phyloP scores from a whole-genome alignment of 345 rosid species.

The Murraya koenigii region DNA sequence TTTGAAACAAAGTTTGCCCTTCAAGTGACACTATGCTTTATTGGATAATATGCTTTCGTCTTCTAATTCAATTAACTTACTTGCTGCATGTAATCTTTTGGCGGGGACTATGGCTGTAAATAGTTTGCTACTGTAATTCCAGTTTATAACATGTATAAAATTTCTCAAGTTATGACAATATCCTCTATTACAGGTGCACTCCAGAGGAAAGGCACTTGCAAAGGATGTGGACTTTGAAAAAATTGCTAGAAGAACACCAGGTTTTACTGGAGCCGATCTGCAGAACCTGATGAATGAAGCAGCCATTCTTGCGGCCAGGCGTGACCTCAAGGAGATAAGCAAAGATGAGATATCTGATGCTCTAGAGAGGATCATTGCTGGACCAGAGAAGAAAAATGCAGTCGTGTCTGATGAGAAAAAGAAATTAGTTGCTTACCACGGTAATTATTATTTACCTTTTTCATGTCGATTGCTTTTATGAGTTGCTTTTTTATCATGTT shows the following conservation, averaged over 20 bases:
- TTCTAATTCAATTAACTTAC: neutral
- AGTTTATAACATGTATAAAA: neutral
- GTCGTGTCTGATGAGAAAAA: constrained; percentile 94
- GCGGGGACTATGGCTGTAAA: neutral
- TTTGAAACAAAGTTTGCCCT: neutral
- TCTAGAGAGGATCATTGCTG: constrained; percentile 94
- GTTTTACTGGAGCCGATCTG: constrained; percentile 94
- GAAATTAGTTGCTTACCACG: constrained; percentile 91
- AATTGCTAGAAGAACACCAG: constrained; percentile 91
- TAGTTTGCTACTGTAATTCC: neutral
- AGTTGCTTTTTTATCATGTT: neutral
- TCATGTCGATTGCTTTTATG: neutral
- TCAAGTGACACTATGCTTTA: neutral
- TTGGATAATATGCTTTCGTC: neutral
- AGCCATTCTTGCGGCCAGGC: constrained; percentile 95
- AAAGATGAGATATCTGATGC: constrained; percentile 98
- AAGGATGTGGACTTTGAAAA: constrained; percentile 97
- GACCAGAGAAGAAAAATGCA: constrained; percentile 98
- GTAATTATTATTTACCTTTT: constrained; percentile 23
- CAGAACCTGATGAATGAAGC: constrained; percentile 99
- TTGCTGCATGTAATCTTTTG: neutral
- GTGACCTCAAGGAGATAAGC: constrained; percentile 96
- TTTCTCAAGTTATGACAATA: neutral
- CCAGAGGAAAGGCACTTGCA: constrained; percentile 94
- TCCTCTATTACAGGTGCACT: constrained; percentile 63